Base-by-base conservation (phyloP, 2,329 filamentous ascomycete genomes). In the Fusarium tricinctum region DNA sequence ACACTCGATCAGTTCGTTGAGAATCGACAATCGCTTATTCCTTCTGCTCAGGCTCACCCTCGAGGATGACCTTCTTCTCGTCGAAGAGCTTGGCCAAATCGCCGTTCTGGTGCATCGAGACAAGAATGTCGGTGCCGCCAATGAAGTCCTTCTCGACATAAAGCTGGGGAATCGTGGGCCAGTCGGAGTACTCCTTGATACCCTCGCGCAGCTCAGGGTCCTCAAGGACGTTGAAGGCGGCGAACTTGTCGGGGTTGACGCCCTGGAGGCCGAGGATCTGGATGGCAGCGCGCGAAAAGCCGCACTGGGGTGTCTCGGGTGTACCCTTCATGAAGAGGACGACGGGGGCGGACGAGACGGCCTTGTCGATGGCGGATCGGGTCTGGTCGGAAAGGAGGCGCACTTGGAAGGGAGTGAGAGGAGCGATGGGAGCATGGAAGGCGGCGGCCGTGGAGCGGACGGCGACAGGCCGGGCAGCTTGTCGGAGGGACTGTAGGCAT, bases 291-390 rank as follows among this genome's bases (percentile, higher is more conserved):
- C 94, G 89, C 61, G 95, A 98, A 85, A 97, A 99, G 45, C 96
- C 96, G 81, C 96, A 99, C 81, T 97, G 94, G 20, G 96, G 96
- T 64, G 89, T 93, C 82, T 97, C 94, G 60, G 96, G 96, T 2
- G 96, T 98, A 62, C 96, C 96, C 85, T 99, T 99, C 96, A 99
- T 99, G 85, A 99, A 99, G 58, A 99, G 86, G 1, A 99, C 96
- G 0, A 99, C 95, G 3, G 95, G 95, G 0, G 94, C 92, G 1
- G 94, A 94, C 23, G 83, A 85, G 17, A 99, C 91, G 32, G 95
- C 95, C 79, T 94, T 93, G 80, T 97, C 93, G 75, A 99, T 99
- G 26, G 94, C 94, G 39, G 88, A 81, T 66, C 87, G 89, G 13
- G 92, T 96, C 76, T 93, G 88, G 73, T 90, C 87, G 32, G 95